Evolutionary conservation across 371 early-diverging fungal genomes (phyloP).

Genomic region (Rhizopus microsporus): DNA sequence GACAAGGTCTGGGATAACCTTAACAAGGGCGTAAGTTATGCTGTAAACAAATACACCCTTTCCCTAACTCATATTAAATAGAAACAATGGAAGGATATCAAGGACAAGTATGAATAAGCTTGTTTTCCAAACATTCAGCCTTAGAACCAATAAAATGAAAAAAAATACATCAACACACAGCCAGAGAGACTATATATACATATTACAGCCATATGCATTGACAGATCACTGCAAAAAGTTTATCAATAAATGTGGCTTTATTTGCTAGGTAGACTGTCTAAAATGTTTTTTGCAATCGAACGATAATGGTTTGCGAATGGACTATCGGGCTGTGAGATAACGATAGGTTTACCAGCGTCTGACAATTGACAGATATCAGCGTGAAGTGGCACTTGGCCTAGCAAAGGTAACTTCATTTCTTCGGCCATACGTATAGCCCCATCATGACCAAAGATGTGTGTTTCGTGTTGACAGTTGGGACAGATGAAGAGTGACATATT

Average conservation of each 20-base stretch:
- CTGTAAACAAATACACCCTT: background rate
- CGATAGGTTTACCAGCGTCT: constrained; percentile 81
- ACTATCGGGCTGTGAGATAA: constrained; percentile 68
- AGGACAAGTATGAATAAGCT: constrained; percentile 56
- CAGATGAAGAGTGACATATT: constrained; percentile 90
- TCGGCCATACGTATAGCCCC: constrained; percentile 65
- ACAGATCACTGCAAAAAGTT: background rate
- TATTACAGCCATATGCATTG: too few relatives aligned
- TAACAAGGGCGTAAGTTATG: constrained; percentile 83
- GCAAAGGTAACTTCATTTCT: constrained; percentile 61
- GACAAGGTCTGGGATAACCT: constrained; percentile 74
- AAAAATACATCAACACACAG: background rate
- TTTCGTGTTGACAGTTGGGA: constrained; percentile 76
- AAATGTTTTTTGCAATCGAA: constrained; percentile 61
- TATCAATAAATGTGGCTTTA: background rate
- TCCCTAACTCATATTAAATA: constrained; percentile 9
- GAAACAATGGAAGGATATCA: constrained; percentile 79
- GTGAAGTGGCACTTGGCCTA: constrained; percentile 83
- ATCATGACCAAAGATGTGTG: constrained; percentile 80
- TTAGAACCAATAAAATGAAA: background rate
- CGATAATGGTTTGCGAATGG: constrained; percentile 62
- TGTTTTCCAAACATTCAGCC: background rate
- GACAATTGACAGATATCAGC: constrained; percentile 71
- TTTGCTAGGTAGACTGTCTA: constrained; percentile 27
- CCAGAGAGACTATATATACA: background rate